Percentiles rank a stretch among this genome's conserved stretches.
phyloP scores from a whole-genome alignment of 345 rosid genomes.

The thale cress (Arabidopsis thaliana) region TAIR10.1 NC_003076.8:24785001-24785500 shows the following conservation, averaged over 20 bases:
- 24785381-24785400: neutral
- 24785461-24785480: neutral
- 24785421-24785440: slow-evolving; percentile 24
- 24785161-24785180: slow-evolving; percentile 98
- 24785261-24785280: slow-evolving; percentile 32
- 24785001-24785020: slow-evolving; percentile 85
- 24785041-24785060: slow-evolving; percentile 55
- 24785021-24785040: slow-evolving; percentile 95
- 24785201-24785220: slow-evolving; percentile 32
- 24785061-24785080: slow-evolving; percentile 7
- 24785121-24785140: slow-evolving; percentile 99
- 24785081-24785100: slow-evolving; percentile 18
- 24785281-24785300: slow-evolving; percentile 32
- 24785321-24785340: slow-evolving; percentile 25
- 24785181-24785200: slow-evolving; percentile 91
- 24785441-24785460: neutral
- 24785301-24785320: slow-evolving; percentile 27
- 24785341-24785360: slow-evolving; percentile 23
- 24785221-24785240: neutral
- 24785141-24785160: slow-evolving; percentile 99
- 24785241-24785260: slow-evolving; percentile 32
- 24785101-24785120: slow-evolving; percentile 27
- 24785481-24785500: slow-evolving; percentile 3
- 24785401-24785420: slow-evolving; percentile 1
- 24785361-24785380: neutral